phyloP scores from a whole-genome alignment of 192 early-diverging fungal genomes.

The Coemansia sp. region DNA sequence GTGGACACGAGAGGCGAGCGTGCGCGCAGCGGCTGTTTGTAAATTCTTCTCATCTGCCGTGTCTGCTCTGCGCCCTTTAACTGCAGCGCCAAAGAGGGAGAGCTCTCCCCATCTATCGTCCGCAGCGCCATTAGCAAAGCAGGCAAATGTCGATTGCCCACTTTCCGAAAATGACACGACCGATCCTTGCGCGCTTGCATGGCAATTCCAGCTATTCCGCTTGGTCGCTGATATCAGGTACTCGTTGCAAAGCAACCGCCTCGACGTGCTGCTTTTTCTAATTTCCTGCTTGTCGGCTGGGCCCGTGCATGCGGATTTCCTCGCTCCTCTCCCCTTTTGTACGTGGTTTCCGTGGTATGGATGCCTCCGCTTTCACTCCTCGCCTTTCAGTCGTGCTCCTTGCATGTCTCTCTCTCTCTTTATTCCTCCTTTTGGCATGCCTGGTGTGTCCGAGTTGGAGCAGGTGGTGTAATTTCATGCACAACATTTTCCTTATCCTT shows the following conservation, averaged over 20 bases:
- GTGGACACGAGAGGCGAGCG: neutral
- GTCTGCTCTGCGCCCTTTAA: neutral
- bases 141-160: neutral
- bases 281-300: neutral
- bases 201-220: neutral
- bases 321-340: neutral
- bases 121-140: neutral
- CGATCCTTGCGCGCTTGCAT: constrained; percentile 2
- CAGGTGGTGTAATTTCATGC: neutral
- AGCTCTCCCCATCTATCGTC: neutral
- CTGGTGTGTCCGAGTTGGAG: neutral
- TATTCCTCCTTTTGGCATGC: neutral
- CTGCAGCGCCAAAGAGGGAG: neutral
- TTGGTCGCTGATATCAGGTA: constrained; percentile 1
- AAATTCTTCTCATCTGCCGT: neutral
- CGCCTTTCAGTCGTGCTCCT: neutral
- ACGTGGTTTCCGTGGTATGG: constrained; percentile 2
- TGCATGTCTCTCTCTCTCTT: neutral
- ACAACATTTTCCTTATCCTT: neutral
- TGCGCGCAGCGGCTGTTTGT: neutral
- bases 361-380: neutral
- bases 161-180: constrained; percentile 3
- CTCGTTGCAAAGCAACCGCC: neutral
- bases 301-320: neutral
- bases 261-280: neutral